Conservation (phyloP, 495 filamentous ascomycete genomes). For the Penicillium longicatenatum region DNA sequence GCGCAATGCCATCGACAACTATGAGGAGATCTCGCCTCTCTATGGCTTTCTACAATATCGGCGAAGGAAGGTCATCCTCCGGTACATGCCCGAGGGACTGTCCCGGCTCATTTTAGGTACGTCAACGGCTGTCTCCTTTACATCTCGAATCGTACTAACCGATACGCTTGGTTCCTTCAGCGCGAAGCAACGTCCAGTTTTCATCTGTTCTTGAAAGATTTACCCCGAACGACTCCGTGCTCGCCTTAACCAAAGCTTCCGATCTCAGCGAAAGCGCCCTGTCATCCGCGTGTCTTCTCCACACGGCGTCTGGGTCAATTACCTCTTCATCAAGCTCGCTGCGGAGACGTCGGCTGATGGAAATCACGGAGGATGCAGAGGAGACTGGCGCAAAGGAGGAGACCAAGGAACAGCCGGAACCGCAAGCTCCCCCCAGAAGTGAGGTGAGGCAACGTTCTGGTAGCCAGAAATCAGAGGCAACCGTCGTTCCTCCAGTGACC, state of each 20-base stretch:
- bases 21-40: slow-evolving; percentile 81
- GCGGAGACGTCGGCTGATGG: slow-evolving; percentile 73
- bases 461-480: slow-evolving; percentile 44
- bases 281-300: slow-evolving; percentile 84
- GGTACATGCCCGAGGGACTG: slow-evolving; percentile 86
- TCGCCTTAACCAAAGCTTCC: slow-evolving; percentile 68
- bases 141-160: neutral
- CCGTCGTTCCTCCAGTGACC: slow-evolving; percentile 35
- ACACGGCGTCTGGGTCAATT: slow-evolving; percentile 84
- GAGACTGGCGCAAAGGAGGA: slow-evolving; percentile 64
- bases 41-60: slow-evolving; percentile 92
- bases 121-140: slow-evolving; percentile 19
- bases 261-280: slow-evolving; percentile 87
- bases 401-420: slow-evolving; percentile 17
- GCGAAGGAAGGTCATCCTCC: slow-evolving; percentile 86
- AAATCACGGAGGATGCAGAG: slow-evolving; percentile 82
- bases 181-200: slow-evolving; percentile 93
- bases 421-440: slow-evolving; percentile 11
- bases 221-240: slow-evolving; percentile 81
- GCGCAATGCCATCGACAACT: slow-evolving; percentile 71
- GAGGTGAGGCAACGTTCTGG: slow-evolving; percentile 33
- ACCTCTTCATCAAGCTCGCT: slow-evolving; percentile 84
- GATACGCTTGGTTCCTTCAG: slow-evolving; percentile 43
- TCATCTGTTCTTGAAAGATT: slow-evolving; percentile 83
- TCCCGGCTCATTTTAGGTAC: slow-evolving; percentile 89